phyloP scores from a whole-genome alignment of 176 grass and related monocot genomes.

The Paspalum notatum region DNA sequence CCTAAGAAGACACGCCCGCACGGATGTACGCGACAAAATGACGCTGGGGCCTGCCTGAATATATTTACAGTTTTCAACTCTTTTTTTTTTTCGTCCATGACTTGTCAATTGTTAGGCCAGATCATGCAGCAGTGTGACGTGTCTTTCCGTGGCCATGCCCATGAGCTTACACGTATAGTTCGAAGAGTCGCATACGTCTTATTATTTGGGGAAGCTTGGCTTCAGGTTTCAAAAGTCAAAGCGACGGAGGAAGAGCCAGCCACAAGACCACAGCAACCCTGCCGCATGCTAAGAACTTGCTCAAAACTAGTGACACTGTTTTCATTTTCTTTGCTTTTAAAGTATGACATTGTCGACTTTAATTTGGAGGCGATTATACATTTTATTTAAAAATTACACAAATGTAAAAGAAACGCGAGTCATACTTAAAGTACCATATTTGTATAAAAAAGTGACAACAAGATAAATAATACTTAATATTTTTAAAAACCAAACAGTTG shows the following conservation, averaged over 20 bases:
- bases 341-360: no score
- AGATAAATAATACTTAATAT: no score
- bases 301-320: background rate
- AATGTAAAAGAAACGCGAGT: no score
- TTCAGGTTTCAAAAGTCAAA: background rate
- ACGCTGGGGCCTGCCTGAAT: constrained; percentile 1
- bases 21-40: constrained; percentile 10
- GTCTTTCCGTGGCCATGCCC: background rate
- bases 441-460: no score
- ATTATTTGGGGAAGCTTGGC: background rate
- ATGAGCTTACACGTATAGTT: background rate
- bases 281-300: background rate
- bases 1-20: constrained; percentile 15
- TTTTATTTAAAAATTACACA: no score
- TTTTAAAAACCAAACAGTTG: no score
- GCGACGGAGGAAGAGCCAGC: background rate
- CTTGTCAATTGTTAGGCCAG: constrained; percentile 2
- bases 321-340: no score
- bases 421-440: no score
- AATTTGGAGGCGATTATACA: no score
- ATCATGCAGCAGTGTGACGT: background rate
- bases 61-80: background rate
- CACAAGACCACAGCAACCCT: background rate
- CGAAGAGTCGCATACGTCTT: background rate
- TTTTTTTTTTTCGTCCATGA: background rate